phyloP scores from a whole-genome alignment of 306 rosid species.

The Gynostemma pentaphyllum region DNA sequence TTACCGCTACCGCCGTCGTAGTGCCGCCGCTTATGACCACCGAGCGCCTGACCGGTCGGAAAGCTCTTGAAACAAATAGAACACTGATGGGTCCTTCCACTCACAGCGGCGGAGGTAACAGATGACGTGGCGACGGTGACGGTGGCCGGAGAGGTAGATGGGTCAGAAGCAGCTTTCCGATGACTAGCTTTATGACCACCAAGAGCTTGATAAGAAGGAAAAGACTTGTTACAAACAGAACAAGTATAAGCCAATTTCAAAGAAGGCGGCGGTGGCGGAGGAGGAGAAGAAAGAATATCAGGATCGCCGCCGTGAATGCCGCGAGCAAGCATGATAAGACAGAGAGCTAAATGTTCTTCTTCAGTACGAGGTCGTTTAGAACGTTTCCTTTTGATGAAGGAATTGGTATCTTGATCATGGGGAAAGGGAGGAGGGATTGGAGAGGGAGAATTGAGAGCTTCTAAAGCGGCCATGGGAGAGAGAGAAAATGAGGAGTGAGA shows the following conservation, averaged over 20 bases:
- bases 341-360: conserved; percentile 82
- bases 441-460: conserved; percentile 74
- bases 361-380: conserved; percentile 69
- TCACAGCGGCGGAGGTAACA: conserved; percentile 12
- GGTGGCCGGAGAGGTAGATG: too few relatives aligned
- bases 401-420: conserved; percentile 6
- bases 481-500: not conserved
- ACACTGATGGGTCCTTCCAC: conserved; percentile 23
- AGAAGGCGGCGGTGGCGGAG: not conserved
- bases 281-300: not conserved
- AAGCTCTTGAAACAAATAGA: conserved; percentile 72
- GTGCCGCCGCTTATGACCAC: conserved; percentile 98
- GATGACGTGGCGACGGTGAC: too few relatives aligned
- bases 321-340: conserved; percentile 93
- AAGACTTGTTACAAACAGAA: conserved; percentile 63
- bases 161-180: conserved; percentile 25
- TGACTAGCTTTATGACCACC: conserved; percentile 98
- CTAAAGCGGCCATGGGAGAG: conserved; percentile 36
- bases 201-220: conserved; percentile 80
- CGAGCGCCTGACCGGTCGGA: conserved; percentile 83
- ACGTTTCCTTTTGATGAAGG: conserved; percentile 52
- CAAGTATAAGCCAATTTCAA: conserved; percentile 36
- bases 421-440: conserved; percentile 24
- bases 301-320: too few relatives aligned
- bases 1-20: conserved; percentile 51